These are phyloP conservation scores for Marsdenia floribunda DNA, from an alignment of 257 asterid genomes.

Conservation along the genomic window DNA sequence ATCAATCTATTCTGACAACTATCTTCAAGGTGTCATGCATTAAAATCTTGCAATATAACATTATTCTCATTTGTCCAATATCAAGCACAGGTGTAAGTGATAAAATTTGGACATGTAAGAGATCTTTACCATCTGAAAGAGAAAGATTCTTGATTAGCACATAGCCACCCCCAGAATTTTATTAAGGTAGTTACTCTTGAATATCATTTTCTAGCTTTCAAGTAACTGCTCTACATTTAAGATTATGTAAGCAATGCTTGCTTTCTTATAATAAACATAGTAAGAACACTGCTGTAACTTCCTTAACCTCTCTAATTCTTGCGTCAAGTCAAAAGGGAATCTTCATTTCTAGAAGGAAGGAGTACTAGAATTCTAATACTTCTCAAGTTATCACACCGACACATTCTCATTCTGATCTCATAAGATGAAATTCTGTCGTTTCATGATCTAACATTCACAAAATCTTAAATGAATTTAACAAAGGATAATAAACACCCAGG, in stretches of 20 bases:
- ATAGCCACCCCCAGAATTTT: not conserved
- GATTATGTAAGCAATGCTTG: not conserved
- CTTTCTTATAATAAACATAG: not conserved
- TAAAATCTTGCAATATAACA: not conserved
- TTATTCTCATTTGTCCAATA: not conserved
- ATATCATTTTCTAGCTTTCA: not conserved
- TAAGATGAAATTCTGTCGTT: not conserved
- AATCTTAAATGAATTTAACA: not conserved
- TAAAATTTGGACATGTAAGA: not conserved
- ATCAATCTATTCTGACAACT: not conserved
- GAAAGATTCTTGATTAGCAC: not conserved
- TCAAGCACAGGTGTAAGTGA: not conserved
- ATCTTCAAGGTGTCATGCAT: not conserved
- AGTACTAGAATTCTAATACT: not conserved
- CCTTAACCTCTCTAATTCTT: too few species aligned
- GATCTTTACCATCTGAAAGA: not conserved
- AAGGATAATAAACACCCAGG: not conserved
- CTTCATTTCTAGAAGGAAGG: too few species aligned
- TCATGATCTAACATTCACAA: not conserved
- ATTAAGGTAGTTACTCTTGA: too few species aligned
- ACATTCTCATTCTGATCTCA: not conserved
- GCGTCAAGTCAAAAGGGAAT: too few species aligned
- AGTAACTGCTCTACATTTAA: not conserved
- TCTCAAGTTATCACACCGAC: not conserved
- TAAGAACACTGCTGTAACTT: too few species aligned